phyloP scores from a whole-genome alignment of 1,284 basidiomycete species.

The Bondarzewia mesenterica region DNA sequence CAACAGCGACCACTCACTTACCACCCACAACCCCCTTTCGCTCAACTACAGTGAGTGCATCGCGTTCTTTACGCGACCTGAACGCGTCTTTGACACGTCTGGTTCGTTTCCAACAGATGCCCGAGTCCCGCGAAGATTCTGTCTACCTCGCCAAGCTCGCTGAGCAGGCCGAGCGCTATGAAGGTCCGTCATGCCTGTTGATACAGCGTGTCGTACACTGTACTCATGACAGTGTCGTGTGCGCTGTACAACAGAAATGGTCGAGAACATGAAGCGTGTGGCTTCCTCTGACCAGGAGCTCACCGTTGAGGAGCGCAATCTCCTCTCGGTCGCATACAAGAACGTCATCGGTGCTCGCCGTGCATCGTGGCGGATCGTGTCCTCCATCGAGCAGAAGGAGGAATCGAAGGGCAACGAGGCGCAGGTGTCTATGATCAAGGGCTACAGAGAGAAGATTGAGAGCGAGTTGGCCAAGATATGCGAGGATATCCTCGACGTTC shows the following conservation, averaged over 20 bases:
- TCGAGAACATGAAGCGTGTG: conserved; percentile 98
- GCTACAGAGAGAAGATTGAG: conserved; percentile 98
- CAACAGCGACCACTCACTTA: conserved; percentile 10
- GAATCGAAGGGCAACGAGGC: conserved; percentile 98
- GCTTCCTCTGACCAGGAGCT: conserved; percentile 96
- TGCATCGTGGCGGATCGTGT: conserved; percentile 98
- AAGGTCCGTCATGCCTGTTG: conserved; percentile 54
- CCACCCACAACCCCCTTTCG: conserved; percentile 5
- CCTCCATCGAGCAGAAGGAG: conserved; percentile 99
- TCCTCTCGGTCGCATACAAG: conserved; percentile 99
- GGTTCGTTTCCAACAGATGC: conserved; percentile 43
- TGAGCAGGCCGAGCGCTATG: conserved; percentile 97
- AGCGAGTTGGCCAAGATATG: conserved; percentile 97
- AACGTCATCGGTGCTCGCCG: conserved; percentile 99
- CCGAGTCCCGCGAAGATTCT: conserved; percentile 89
- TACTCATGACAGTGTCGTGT: conserved; percentile 12
- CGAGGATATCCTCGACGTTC: conserved; percentile 98
- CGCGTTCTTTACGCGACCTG: background rate
- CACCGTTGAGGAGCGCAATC: conserved; percentile 98
- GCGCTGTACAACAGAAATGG: conserved; percentile 70
- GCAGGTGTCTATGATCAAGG: conserved; percentile 98
- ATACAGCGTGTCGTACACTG: conserved; percentile 7
- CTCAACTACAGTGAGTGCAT: conserved; percentile 26
- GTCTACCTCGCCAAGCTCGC: conserved; percentile 99
- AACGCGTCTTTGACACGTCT: conserved; percentile 19